Evolutionary conservation across 2,329 filamentous ascomycete species (phyloP).

Genomic region (Mariannaea sp.): DNA sequence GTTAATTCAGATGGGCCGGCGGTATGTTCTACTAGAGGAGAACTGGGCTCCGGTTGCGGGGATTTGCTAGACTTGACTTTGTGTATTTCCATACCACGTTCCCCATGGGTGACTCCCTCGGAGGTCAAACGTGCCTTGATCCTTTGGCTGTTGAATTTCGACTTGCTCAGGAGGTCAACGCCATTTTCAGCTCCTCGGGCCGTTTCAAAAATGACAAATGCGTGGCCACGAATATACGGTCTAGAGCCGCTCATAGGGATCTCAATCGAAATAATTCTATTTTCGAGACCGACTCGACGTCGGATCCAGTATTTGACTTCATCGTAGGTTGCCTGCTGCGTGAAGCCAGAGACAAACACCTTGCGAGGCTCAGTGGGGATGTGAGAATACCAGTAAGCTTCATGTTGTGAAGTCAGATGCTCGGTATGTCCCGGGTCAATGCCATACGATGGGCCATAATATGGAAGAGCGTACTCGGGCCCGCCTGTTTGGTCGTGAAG

Average conservation of each 20-base stretch:
- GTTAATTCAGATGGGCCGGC: constrained; percentile 18
- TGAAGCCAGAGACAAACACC: constrained; percentile 36
- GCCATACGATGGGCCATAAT: constrained; percentile 18
- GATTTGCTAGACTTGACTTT: constrained; percentile 3
- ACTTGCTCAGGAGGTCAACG: constrained; percentile 34
- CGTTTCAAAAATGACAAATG: constrained; percentile 34
- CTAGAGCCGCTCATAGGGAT: constrained; percentile 33
- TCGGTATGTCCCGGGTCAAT: not conserved
- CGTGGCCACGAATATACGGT: constrained; percentile 35
- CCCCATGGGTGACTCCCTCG: constrained; percentile 24
- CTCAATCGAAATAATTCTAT: constrained; percentile 34
- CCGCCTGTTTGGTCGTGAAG: constrained; percentile 21
- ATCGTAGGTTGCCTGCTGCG: constrained; percentile 26
- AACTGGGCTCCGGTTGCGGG: not conserved
- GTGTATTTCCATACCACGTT: not conserved
- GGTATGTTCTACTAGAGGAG: constrained; percentile 6
- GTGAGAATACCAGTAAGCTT: constrained; percentile 2
- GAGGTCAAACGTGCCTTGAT: constrained; percentile 32
- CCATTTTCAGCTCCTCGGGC: constrained; percentile 29
- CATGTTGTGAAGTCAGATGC: not conserved
- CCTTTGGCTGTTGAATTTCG: constrained; percentile 34
- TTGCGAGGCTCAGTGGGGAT: constrained; percentile 28
- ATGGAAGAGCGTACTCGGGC: constrained; percentile 24
- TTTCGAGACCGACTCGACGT: constrained; percentile 27
- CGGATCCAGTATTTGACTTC: constrained; percentile 39